phyloP scores from a whole-genome alignment of 345 rosid species.

The Viola odorata region DNA sequence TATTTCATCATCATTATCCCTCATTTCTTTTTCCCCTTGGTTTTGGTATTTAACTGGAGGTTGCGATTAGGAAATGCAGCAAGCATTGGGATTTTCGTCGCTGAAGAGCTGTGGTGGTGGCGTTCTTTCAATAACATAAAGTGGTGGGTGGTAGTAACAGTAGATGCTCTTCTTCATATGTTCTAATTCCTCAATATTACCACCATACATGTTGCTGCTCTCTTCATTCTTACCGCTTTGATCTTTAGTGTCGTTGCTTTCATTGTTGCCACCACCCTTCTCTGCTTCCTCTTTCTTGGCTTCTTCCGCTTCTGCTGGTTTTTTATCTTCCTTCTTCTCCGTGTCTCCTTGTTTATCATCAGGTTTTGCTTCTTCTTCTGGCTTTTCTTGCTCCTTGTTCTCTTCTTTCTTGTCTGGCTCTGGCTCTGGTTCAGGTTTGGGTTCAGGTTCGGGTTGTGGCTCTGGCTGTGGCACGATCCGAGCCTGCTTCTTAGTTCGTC shows the following conservation, averaged over 20 bases:
- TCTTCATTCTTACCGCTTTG: constrained; percentile 1
- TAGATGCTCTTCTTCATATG: constrained; percentile 56
- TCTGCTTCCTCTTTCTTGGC: constrained; percentile 15
- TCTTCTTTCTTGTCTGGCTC: constrained; percentile 33
- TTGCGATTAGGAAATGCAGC: constrained; percentile 52
- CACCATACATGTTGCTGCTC: not conserved
- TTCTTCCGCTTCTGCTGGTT: constrained; percentile 21
- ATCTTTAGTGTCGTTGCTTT: not conserved
- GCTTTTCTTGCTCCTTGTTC: constrained; percentile 31
- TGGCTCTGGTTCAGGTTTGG: constrained; percentile 53
- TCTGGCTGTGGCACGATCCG: constrained; percentile 65
- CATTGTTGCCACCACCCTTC: constrained; percentile 13
- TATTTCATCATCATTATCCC: too few species aligned
- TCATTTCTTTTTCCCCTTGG: too few species aligned
- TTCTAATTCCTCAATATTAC: constrained; percentile 38
- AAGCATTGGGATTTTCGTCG: constrained; percentile 96
- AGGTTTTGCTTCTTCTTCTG: constrained; percentile 39
- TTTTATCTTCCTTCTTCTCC: constrained; percentile 31
- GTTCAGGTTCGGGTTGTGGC: constrained; percentile 31
- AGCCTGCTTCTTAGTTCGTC: constrained; percentile 80
- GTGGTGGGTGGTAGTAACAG: constrained; percentile 55
- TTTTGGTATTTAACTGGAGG: too few species aligned
- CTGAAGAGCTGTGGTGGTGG: constrained; percentile 93
- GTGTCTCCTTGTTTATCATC: constrained; percentile 27
- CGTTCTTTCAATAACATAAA: constrained; percentile 61